Percentiles rank a stretch among this genome's conserved stretches.
Evolutionary conservation across 2,329 filamentous ascomycete genomes (phyloP).

Genomic region (Elsinoe batatas): DNA sequence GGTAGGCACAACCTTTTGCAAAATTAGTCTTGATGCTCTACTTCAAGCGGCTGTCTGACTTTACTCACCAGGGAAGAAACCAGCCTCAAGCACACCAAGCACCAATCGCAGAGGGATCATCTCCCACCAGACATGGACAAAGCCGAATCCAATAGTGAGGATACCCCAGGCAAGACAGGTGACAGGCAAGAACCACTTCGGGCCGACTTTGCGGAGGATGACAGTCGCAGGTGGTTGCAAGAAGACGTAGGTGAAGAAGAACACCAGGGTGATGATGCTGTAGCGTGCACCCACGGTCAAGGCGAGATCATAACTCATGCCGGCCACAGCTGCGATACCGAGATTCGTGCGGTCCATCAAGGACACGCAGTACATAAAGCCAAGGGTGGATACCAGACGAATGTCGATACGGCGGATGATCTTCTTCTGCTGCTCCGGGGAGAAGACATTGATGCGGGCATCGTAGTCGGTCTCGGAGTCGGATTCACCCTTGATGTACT

Average conservation of each 20-base stretch:
- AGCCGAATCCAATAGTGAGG: slow-evolving; percentile 56
- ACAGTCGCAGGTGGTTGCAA: slow-evolving; percentile 64
- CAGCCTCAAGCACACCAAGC: slow-evolving; percentile 54
- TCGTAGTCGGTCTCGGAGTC: slow-evolving; percentile 19
- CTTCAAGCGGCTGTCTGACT: background rate
- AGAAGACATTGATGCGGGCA: slow-evolving; percentile 35
- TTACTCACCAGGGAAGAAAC: slow-evolving; percentile 45
- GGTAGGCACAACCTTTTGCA: slow-evolving; percentile 48
- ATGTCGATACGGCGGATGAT: slow-evolving; percentile 62
- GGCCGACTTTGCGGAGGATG: slow-evolving; percentile 55
- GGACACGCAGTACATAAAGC: slow-evolving; percentile 30
- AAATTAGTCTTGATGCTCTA: background rate
- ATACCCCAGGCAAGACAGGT: slow-evolving; percentile 47
- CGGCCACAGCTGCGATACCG: slow-evolving; percentile 27
- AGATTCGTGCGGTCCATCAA: slow-evolving; percentile 27
- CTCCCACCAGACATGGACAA: slow-evolving; percentile 42
- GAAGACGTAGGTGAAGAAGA: slow-evolving; percentile 63
- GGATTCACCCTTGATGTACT: background rate
- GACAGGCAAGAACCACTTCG: slow-evolving; percentile 24
- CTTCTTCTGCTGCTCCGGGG: slow-evolving; percentile 51
- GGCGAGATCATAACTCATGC: slow-evolving; percentile 26
- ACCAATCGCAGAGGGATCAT: slow-evolving; percentile 49
- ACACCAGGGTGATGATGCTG: slow-evolving; percentile 51
- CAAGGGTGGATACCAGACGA: slow-evolving; percentile 38
- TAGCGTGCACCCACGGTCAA: slow-evolving; percentile 24